phyloP scores from a whole-genome alignment of 129 eudicot genomes.

The Flaveria robusta region DNA sequence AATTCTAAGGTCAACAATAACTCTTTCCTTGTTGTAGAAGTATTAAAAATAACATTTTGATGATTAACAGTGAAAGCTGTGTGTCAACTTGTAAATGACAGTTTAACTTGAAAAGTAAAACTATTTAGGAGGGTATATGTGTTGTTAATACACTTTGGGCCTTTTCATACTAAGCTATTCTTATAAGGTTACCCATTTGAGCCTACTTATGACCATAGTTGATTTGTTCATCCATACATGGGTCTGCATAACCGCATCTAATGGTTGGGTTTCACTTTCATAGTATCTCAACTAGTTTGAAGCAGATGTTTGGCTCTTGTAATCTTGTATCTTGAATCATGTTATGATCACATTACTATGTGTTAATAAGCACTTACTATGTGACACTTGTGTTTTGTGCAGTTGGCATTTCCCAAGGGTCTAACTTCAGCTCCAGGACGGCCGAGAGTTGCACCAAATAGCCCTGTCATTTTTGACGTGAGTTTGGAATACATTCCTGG shows the following conservation, averaged over 20 bases:
- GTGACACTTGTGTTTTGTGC: conserved; percentile 15
- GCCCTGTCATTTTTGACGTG: conserved; percentile 93
- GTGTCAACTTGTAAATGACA: not conserved
- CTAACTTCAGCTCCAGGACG: conserved; percentile 97
- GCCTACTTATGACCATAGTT: not conserved
- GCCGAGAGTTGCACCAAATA: conserved; percentile 94
- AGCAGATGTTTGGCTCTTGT: not conserved
- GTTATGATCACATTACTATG: conserved; percentile 8
- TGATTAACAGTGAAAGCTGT: not conserved
- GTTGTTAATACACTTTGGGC: not conserved
- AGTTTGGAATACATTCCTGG: conserved; percentile 98
- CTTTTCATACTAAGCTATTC: conserved; percentile 5
- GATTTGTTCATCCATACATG: not conserved
- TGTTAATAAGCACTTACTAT: conserved; percentile 5
- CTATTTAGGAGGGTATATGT: not conserved
- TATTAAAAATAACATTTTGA: not conserved
- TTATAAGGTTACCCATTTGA: not conserved
- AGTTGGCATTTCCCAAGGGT: conserved; percentile 97
- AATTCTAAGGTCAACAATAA: conserved; percentile 4
- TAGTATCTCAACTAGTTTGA: not conserved
- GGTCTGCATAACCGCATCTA: not conserved
- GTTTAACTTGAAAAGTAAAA: not conserved
- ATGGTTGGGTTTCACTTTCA: not conserved
- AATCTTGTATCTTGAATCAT: conserved; percentile 8
- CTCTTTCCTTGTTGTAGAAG: not conserved